Conservation (phyloP, 805 yeast species). For the Starmerella gropengiesseri region DNA sequence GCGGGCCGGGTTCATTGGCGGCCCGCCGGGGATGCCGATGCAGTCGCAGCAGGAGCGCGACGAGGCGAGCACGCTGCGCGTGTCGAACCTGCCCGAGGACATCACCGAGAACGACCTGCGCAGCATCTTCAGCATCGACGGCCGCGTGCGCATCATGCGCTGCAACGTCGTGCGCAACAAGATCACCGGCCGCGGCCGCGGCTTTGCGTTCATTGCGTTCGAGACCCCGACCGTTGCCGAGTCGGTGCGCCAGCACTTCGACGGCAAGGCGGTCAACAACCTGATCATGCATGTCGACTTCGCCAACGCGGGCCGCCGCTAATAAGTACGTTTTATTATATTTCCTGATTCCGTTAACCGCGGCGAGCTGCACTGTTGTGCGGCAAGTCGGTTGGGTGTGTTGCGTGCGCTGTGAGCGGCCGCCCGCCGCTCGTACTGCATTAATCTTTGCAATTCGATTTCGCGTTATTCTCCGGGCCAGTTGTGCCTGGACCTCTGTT, state of each 20-base stretch:
- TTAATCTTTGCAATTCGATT: too few species aligned
- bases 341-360: too few species aligned
- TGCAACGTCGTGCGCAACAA: constrained; percentile 78
- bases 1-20: constrained; percentile 37
- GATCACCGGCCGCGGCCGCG: constrained; percentile 89
- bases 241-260: constrained; percentile 58
- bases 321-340: too few species aligned
- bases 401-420: too few species aligned
- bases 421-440: too few species aligned
- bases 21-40: constrained; percentile 32
- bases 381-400: too few species aligned
- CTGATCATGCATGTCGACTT: constrained; percentile 52
- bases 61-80: constrained; percentile 77
- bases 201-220: constrained; percentile 84
- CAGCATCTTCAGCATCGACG: constrained; percentile 44
- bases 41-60: constrained; percentile 46
- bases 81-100: constrained; percentile 78
- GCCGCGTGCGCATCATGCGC: constrained; percentile 51
- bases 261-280: constrained; percentile 88
- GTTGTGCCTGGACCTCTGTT: too few species aligned
- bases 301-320: constrained; percentile 23
- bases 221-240: constrained; percentile 55
- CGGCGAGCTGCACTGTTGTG: too few species aligned
- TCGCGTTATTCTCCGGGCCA: too few species aligned
- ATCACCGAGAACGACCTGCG: constrained; percentile 76